phyloP scores from a whole-genome alignment of 495 filamentous ascomycete species.

The Aspergillus haitiensis region DNA sequence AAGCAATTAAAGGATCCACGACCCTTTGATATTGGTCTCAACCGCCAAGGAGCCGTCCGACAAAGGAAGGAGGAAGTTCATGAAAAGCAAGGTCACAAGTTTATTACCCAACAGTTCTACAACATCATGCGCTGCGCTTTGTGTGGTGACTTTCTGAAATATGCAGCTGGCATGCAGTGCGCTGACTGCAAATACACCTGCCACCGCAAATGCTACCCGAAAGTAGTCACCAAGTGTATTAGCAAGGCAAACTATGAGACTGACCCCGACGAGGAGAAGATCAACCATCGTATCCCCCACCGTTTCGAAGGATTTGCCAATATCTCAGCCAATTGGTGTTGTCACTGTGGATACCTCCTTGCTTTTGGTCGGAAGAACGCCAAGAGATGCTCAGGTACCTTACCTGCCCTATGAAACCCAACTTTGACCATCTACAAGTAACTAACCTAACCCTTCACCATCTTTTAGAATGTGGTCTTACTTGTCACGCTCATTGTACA shows the following conservation, averaged over 20 bases:
- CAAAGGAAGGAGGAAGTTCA: conserved; percentile 96
- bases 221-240: conserved; percentile 99
- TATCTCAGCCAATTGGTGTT: conserved; percentile 98
- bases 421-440: background rate
- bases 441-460: conserved; percentile 12
- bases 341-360: conserved; percentile 97
- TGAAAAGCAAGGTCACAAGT: conserved; percentile 99
- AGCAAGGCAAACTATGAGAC: conserved; percentile 98
- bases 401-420: background rate
- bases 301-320: conserved; percentile 93
- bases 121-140: conserved; percentile 99
- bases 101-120: conserved; percentile 96
- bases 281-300: conserved; percentile 98
- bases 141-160: conserved; percentile 97
- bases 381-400: conserved; percentile 82
- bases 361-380: conserved; percentile 93
- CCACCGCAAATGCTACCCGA: conserved; percentile 92
- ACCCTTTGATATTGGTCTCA: conserved; percentile 82
- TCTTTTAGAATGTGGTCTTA: conserved; percentile 81
- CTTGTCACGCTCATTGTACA: conserved; percentile 85
- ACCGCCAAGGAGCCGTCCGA: conserved; percentile 92
- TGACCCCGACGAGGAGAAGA: conserved; percentile 97
- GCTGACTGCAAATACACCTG: conserved; percentile 99
- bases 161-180: conserved; percentile 98
- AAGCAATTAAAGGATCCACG: conserved; percentile 68